Evolutionary conservation across 805 yeast genomes (phyloP), one percentile per base, ranked within the genome.

Genomic region (Wickerhamiella bombiphila): DNA sequence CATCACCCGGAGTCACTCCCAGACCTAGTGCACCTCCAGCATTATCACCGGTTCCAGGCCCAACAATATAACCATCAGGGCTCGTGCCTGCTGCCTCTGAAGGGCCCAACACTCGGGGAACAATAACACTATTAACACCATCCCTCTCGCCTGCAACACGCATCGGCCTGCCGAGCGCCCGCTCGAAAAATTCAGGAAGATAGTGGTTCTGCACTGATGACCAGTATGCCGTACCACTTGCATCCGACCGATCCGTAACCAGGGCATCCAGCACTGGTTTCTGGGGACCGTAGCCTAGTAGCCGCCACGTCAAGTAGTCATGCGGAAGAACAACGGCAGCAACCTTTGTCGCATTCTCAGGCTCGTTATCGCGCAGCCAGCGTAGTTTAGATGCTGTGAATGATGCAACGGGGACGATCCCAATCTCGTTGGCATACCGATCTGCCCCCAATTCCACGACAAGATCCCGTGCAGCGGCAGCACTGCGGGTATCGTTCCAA

Each of bases 211-310:
- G 33, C 29, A 25, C 34, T 8, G 44, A 43, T 5, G 49, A 43
- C 51, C 51, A 49, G 39, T 49, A 49, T 3, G 49, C 53, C 1
- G 53, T 49, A 5, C 53, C 53, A 31, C 53, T 49, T 3, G 48
- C 51, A 32, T 49, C 53, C 20, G 49, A 44, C 6, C 46, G 37
- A 32, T 49, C 53, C 11, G 53, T 48, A 6, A 40, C 41, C 17
- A 49, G 34, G 5, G 45, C 45, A 9, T 48, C 52, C n/a, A 49
- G 29, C 15, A 43, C 38, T 11, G 46, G 48, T 22, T 41, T 43
- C 17, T 36, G 34, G 14, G 53, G 53, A 4, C 53, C 53, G 36
- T 39, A 49, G 22, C 53, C 53, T 29, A 41, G 19, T 6, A 49
- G 33, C 11, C 53, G 35, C 53, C 53, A 49, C 6, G 52, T 46